These are phyloP conservation scores for Plasmodium gonderi DNA, from an alignment of 169 alveolate genomes.

Conservation along the genomic window DNA sequence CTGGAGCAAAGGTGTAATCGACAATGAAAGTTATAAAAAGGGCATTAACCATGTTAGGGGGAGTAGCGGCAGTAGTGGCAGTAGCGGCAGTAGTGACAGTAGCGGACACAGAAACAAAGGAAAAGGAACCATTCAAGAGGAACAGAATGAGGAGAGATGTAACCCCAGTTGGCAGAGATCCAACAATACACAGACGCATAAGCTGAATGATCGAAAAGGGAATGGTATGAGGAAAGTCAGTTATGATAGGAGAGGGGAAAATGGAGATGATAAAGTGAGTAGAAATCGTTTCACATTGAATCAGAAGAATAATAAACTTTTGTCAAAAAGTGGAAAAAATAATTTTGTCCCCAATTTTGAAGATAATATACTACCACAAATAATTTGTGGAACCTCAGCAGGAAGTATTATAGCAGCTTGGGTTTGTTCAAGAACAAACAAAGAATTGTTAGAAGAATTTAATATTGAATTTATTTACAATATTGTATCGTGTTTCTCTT, in stretches of 20 bases:
- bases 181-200: no score
- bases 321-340: not conserved
- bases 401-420: constrained; percentile 88
- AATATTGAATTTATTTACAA: constrained; percentile 67
- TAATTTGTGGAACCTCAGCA: constrained; percentile 85
- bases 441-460: constrained; percentile 77
- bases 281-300: not conserved
- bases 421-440: constrained; percentile 82
- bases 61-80: no score
- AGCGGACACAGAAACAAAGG: no score
- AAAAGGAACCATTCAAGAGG: no score
- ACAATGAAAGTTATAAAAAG: not conserved
- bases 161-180: no score
- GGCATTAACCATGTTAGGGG: not conserved
- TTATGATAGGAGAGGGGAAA: no score
- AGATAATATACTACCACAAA: constrained; percentile 80
- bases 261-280: no score
- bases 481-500: constrained; percentile 74
- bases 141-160: no score
- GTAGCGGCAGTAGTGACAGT: no score
- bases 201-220: no score
- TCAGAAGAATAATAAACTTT: not conserved
- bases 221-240: no score
- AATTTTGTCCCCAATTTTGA: constrained; percentile 53
- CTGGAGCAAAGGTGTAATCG: not conserved